Evolutionary conservation across 225 moss, liverwort and hornwort genomes (phyloP).

Genomic region (Antitrichia curtipendula): DNA sequence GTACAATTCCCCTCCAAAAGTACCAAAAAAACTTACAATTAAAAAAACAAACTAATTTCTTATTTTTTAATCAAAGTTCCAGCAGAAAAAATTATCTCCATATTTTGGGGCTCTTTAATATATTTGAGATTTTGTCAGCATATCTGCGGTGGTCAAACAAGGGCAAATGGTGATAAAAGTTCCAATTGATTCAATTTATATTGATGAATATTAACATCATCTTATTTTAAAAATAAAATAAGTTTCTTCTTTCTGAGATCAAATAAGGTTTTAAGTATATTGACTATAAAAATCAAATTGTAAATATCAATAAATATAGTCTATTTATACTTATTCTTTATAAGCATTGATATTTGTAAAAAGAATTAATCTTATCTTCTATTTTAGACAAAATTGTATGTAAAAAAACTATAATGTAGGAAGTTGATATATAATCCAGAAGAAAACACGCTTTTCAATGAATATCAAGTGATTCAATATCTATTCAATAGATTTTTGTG

Average conservation of each 20-base stretch:
- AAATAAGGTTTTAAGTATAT: background rate
- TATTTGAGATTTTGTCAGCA: too few species aligned
- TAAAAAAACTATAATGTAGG: background rate
- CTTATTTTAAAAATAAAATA: background rate
- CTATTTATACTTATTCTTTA: background rate
- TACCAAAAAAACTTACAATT: background rate
- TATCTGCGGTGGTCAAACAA: background rate
- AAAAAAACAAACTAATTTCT: background rate
- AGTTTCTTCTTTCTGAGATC: background rate
- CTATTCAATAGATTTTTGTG: background rate
- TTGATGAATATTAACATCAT: background rate
- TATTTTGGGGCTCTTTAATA: too few species aligned
- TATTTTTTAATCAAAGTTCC: too few species aligned
- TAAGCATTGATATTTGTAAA: background rate
- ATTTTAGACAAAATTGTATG: background rate
- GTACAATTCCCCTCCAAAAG: too few species aligned
- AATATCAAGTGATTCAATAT: background rate
- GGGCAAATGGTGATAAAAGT: background rate
- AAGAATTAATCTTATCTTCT: background rate
- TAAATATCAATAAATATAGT: background rate
- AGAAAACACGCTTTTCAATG: background rate
- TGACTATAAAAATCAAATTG: background rate
- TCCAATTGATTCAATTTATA: background rate
- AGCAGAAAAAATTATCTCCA: background rate
- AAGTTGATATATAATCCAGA: background rate